Conservation (phyloP, 495 filamentous ascomycete species). For the Penicillium daleae region DNA sequence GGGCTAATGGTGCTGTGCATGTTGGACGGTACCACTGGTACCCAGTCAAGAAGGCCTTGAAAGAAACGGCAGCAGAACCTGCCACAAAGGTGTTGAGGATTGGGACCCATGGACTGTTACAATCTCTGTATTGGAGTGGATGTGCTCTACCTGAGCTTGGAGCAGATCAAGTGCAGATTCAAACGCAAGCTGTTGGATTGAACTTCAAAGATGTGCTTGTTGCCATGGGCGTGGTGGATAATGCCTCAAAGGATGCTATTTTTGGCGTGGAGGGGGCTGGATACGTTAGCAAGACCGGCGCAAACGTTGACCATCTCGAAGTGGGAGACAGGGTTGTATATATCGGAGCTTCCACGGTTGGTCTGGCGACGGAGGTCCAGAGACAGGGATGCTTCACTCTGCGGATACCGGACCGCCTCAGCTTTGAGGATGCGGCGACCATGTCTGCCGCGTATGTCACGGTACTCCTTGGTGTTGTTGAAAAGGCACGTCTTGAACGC, state of each 20-base stretch:
- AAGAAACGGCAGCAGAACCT: not conserved
- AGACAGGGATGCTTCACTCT: not conserved
- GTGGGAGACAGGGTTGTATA: not conserved
- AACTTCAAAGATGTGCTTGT: not conserved
- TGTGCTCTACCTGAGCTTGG: not conserved
- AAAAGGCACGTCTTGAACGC: not conserved
- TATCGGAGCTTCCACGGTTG: not conserved
- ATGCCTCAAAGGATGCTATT: not conserved
- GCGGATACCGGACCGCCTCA: not conserved
- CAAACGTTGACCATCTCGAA: not conserved
- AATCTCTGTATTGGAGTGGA: not conserved
- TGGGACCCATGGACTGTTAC: not conserved
- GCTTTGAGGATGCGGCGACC: not conserved
- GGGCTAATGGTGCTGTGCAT: not conserved
- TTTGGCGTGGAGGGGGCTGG: not conserved
- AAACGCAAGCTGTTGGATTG: not conserved
- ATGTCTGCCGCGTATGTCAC: not conserved
- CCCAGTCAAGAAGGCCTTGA: not conserved
- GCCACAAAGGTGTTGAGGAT: not conserved
- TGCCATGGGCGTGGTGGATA: not conserved
- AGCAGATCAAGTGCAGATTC: not conserved
- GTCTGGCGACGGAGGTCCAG: not conserved
- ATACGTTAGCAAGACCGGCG: not conserved
- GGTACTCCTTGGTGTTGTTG: not conserved
- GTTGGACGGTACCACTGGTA: not conserved